Percentiles rank a stretch among this genome's conserved stretches.
These are phyloP conservation scores for Kuraishia borneana DNA, from an alignment of 805 yeast genomes.

Conservation along the genomic window DNA sequence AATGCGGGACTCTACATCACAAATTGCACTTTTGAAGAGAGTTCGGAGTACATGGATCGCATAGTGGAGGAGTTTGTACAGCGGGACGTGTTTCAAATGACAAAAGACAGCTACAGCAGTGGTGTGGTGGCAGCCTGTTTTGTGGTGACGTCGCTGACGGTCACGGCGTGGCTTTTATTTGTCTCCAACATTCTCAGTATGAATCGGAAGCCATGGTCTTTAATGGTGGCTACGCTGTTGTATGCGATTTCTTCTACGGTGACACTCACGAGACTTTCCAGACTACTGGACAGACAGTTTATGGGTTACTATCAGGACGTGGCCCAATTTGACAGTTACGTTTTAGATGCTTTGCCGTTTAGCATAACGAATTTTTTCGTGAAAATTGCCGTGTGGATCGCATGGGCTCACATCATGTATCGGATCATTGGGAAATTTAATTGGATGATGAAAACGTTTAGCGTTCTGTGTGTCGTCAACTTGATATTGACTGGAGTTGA, in stretches of 20 bases:
- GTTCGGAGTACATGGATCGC: not conserved
- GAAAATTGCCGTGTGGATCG: slow-evolving; percentile 34
- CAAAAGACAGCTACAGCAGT: slow-evolving; percentile 22
- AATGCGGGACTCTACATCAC: slow-evolving; percentile 35
- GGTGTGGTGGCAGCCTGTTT: slow-evolving; percentile 34
- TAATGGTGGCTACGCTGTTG: slow-evolving; percentile 46
- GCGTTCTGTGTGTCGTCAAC: slow-evolving; percentile 1
- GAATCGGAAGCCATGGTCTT: slow-evolving; percentile 44
- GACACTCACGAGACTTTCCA: slow-evolving; percentile 32
- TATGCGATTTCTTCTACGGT: slow-evolving; percentile 45
- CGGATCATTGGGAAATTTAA: too few species aligned
- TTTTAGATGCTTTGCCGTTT: slow-evolving; percentile 26
- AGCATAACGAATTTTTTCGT: slow-evolving; percentile 28
- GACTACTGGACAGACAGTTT: slow-evolving; percentile 39
- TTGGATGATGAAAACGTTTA: slow-evolving; percentile 1
- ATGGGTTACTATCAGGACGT: slow-evolving; percentile 41
- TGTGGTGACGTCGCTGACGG: slow-evolving; percentile 42
- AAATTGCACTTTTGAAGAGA: slow-evolving; percentile 22
- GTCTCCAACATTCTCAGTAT: slow-evolving; percentile 42
- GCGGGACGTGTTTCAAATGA: not conserved
- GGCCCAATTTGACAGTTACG: slow-evolving; percentile 21
- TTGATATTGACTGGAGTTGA: not conserved
- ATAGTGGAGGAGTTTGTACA: not conserved
- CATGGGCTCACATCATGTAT: slow-evolving; percentile 37
- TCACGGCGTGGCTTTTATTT: slow-evolving; percentile 63